phyloP scores from a whole-genome alignment of 1,284 basidiomycete genomes.

The Malassezia slooffiae region DNA sequence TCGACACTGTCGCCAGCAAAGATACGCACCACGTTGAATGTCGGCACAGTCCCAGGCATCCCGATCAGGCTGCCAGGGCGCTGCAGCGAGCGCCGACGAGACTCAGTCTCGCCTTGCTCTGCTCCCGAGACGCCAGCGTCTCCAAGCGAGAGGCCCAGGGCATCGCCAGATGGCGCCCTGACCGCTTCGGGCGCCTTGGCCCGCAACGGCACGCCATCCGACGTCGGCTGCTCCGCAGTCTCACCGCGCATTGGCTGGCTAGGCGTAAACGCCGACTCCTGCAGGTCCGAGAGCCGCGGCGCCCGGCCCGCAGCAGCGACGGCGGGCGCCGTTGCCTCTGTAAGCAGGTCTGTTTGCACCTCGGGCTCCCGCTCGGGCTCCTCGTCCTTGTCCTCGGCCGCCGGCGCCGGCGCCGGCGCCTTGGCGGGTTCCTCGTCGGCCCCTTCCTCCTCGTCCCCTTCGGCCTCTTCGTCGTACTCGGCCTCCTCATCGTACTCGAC shows the following conservation, averaged over 20 bases:
- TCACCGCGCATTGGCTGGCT: no score
- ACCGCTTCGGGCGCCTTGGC: no score
- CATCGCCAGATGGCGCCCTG: no score
- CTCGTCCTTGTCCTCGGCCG: conserved; percentile 38
- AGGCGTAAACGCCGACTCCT: neutral
- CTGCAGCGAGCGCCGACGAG: no score
- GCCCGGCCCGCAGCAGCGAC: no score
- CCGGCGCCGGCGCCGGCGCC: conserved; percentile 1
- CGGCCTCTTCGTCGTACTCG: conserved; percentile 16
- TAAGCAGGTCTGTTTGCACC: conserved; percentile 6
- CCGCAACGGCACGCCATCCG: no score
- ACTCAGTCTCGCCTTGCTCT: no score
- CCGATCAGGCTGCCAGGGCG: conserved; percentile 45
- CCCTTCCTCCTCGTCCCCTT: conserved; percentile 26
- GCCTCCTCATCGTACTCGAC: conserved; percentile 23
- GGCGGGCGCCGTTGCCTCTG: no score
- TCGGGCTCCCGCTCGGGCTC: conserved; percentile 49
- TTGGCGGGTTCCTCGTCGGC: conserved; percentile 19
- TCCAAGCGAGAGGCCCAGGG: no score
- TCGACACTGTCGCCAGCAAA: conserved; percentile 73
- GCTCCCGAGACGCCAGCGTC: no score
- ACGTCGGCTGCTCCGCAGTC: no score
- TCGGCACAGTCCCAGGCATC: conserved; percentile 55
- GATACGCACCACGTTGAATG: conserved; percentile 83
- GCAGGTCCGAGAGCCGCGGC: no score